A percentile compares a stretch with the other conserved stretches of the same genome.
phyloP scores from a whole-genome alignment of 2,329 filamentous ascomycete species.

The Exophiala lecanii-corni region DNA sequence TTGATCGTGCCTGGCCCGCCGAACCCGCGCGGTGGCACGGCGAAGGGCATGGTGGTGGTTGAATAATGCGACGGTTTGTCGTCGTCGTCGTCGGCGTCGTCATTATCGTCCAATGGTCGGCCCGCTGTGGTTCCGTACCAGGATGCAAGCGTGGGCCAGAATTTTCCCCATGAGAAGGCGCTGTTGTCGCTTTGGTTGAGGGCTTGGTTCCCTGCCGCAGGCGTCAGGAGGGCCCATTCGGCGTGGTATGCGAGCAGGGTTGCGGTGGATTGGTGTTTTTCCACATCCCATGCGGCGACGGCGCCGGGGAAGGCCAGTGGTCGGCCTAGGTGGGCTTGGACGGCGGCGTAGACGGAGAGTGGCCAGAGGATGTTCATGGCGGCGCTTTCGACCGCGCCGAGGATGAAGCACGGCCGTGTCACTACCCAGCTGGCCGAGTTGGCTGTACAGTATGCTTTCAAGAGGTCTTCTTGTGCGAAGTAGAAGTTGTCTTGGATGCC shows the following conservation, averaged over 20 bases:
- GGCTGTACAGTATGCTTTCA: slow-evolving; percentile 39
- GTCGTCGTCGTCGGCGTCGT: too few species aligned
- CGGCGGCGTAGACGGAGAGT: slow-evolving; percentile 13
- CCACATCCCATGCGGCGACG: slow-evolving; percentile 12
- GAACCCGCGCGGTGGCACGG: too few species aligned
- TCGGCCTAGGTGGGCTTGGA: slow-evolving; percentile 10
- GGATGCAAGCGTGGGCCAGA: slow-evolving; percentile 28
- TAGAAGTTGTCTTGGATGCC: slow-evolving; percentile 50
- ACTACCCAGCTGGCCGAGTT: slow-evolving; percentile 42
- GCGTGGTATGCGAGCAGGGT: slow-evolving; percentile 17
- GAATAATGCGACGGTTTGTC: too few species aligned
- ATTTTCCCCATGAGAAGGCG: slow-evolving; percentile 26
- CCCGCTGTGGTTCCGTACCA: too few species aligned
- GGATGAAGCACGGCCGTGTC: slow-evolving; percentile 44
- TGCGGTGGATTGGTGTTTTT: slow-evolving; percentile 10
- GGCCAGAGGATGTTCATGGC: slow-evolving; percentile 19
- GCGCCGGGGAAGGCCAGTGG: slow-evolving; percentile 12
- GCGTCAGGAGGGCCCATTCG: slow-evolving; percentile 30
- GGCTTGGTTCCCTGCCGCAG: slow-evolving; percentile 25
- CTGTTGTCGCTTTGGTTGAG: slow-evolving; percentile 30
- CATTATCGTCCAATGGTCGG: too few species aligned
- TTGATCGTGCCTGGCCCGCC: too few species aligned
- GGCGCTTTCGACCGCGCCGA: slow-evolving; percentile 31
- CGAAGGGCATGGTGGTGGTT: too few species aligned
- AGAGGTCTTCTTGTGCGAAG: slow-evolving; percentile 50